Conservation (phyloP, 1,284 basidiomycete genomes). For the Fomitopsis betulina region DNA sequence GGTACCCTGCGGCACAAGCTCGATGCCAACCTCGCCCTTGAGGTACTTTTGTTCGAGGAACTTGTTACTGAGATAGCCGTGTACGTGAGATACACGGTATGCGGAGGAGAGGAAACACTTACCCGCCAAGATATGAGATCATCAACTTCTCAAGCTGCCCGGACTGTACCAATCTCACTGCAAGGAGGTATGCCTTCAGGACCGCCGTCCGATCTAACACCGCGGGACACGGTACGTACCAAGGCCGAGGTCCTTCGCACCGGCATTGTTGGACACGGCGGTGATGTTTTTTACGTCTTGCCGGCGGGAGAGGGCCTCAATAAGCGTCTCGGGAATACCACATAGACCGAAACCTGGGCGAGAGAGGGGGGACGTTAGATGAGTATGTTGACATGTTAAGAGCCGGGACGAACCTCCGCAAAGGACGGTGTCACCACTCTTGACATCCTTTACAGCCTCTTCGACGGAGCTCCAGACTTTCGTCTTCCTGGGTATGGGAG, state of each 20-base stretch:
- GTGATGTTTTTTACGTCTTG: conserved; percentile 70
- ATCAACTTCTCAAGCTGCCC: conserved; percentile 80
- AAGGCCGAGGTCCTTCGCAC: conserved; percentile 71
- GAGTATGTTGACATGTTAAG: not conserved
- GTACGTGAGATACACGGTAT: not conserved
- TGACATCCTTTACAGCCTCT: conserved; percentile 79
- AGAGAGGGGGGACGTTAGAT: not conserved
- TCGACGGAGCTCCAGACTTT: conserved; percentile 82
- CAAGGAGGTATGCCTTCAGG: conserved; percentile 5
- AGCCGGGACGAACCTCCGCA: conserved; percentile 60
- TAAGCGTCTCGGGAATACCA: conserved; percentile 80
- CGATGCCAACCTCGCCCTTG: conserved; percentile 76
- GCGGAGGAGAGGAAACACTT: conserved; percentile 17
- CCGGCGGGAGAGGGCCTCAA: conserved; percentile 69
- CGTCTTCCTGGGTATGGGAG: conserved; percentile 41
- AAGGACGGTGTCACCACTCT: conserved; percentile 73
- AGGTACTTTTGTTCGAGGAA: conserved; percentile 74
- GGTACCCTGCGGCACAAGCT: conserved; percentile 87
- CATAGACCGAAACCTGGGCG: conserved; percentile 70
- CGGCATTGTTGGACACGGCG: conserved; percentile 91
- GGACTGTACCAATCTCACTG: conserved; percentile 73
- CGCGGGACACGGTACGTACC: conserved; percentile 40
- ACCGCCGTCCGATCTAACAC: conserved; percentile 6
- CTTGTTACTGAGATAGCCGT: conserved; percentile 53
- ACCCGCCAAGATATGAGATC: conserved; percentile 85